Base-by-base conservation (phyloP, 1,139 yeast species). In the Yamadazyma buinensis region DNA sequence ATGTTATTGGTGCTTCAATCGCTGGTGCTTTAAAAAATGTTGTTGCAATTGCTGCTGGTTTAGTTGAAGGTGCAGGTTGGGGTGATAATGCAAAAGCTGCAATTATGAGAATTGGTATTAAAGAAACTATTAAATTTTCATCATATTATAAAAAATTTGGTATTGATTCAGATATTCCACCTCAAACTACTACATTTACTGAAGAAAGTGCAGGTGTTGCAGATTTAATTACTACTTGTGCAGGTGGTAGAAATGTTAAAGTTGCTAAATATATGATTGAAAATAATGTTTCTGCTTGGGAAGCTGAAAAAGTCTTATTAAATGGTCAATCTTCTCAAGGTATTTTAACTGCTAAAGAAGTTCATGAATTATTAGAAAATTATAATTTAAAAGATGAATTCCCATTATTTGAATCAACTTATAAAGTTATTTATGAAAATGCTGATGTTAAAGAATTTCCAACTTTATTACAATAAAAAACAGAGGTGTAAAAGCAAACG, bases 81-180 rank as follows among this genome's bases (percentile, higher is more conserved):
- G 97, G 97, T 58, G 95, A 87, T 66, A 90, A 90, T 57, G 96
- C 97, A 48, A 86, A 88, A 64, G 84, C 96, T 33, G 97, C 97
- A 33, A 78, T 90, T 51, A 87, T 88, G 90, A 80, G 97, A 67
- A 80, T 94, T 48, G 97, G 97, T 33, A 64, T 90, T 39, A 72
- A 81, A 52, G 97, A 90, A 67, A 86, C 82, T 64, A 83, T 87
- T 57, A 64, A 58, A 45, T 69, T 69, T 51, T 70, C 74, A 14
- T 59, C 65, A 11, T 65, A 67, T 57, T 66, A 64, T 55, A 47
- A 66, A 47, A 77, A 76, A 61, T 90, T 90, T 59, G 94, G 95
- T 33, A 75, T 79, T 51, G 56, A 57, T 44, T 74, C 75, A 46
- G 76, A 76, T 55, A 80, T 81, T 72, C 84, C 92, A 23, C 80